A percentile compares a stretch with the other conserved stretches of the same genome.
Conservation (phyloP, 1,284 basidiomycete species). For the Athelia sp. region DNA sequence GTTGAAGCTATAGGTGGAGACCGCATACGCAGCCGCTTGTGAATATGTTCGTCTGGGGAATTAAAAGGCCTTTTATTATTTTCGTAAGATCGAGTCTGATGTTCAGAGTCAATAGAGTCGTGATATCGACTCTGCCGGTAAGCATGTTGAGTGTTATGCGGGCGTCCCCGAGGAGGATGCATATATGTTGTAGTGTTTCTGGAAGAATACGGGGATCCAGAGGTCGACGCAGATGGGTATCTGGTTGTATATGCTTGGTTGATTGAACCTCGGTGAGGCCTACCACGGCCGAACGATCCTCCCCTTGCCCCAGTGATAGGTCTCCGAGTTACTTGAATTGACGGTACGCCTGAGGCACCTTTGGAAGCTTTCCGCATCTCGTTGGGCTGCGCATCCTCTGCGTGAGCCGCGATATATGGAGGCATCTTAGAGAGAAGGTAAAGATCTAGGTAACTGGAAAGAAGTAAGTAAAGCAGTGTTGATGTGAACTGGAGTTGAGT, state of each 20-base stretch:
- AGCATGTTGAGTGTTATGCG: slow-evolving; percentile 3
- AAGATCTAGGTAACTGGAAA: too few species aligned
- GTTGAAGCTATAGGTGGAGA: background rate
- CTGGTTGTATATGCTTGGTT: too few species aligned
- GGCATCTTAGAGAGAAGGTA: too few species aligned
- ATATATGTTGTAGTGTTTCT: background rate
- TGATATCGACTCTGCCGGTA: background rate
- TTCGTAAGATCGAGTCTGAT: too few species aligned
- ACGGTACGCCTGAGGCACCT: slow-evolving; percentile 26
- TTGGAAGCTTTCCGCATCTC: slow-evolving; percentile 32
- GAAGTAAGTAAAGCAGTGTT: too few species aligned
- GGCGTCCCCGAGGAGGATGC: background rate
- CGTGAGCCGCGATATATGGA: too few species aligned
- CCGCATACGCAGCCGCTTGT: background rate
- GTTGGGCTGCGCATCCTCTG: slow-evolving; percentile 41
- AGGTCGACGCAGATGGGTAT: too few species aligned
- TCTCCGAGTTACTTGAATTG: slow-evolving; percentile 17
- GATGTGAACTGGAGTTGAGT: too few species aligned
- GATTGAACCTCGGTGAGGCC: background rate
- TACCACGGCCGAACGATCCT: background rate
- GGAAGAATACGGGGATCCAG: too few species aligned
- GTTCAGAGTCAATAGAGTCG: background rate
- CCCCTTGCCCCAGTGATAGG: too few species aligned
- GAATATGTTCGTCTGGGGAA: background rate
- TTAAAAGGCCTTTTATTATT: background rate